Percentiles rank a stretch among this genome's conserved stretches.
Conservation (phyloP, 2,329 filamentous ascomycete genomes). For the Curvularia sp. region DNA sequence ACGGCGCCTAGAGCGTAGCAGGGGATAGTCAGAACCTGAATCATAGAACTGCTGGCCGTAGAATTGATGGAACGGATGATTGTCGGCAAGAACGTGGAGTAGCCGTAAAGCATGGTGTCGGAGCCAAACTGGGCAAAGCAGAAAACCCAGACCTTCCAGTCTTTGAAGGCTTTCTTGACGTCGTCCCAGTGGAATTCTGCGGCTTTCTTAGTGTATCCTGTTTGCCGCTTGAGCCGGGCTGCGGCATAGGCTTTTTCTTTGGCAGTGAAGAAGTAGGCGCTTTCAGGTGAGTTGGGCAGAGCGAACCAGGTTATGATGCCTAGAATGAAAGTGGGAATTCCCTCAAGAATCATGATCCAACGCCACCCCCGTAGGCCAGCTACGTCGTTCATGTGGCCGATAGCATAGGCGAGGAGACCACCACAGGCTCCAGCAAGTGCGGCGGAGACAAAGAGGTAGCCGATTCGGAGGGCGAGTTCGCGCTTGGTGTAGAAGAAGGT, state of each 20-base stretch:
- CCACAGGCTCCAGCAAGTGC: slow-evolving; percentile 76
- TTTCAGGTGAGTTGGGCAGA: slow-evolving; percentile 72
- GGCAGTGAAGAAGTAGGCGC: slow-evolving; percentile 65
- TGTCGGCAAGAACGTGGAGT: slow-evolving; percentile 78
- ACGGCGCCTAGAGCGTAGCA: slow-evolving; percentile 77
- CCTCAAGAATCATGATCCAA: slow-evolving; percentile 72
- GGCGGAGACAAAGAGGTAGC: slow-evolving; percentile 74
- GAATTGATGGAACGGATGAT: slow-evolving; percentile 75
- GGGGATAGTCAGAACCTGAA: slow-evolving; percentile 79
- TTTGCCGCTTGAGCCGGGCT: slow-evolving; percentile 59
- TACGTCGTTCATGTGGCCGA: slow-evolving; percentile 74
- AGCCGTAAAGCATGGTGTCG: slow-evolving; percentile 81
- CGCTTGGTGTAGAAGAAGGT: slow-evolving; percentile 79
- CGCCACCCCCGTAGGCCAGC: slow-evolving; percentile 72
- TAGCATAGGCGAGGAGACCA: slow-evolving; percentile 75
- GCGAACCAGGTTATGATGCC: slow-evolving; percentile 64
- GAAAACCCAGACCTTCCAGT: slow-evolving; percentile 80
- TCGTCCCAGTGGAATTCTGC: slow-evolving; percentile 67
- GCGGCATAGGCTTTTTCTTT: slow-evolving; percentile 67
- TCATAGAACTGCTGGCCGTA: slow-evolving; percentile 66
- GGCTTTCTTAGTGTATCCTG: slow-evolving; percentile 57
- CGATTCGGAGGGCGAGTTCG: slow-evolving; percentile 75
- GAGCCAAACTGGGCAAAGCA: slow-evolving; percentile 73
- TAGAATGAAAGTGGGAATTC: slow-evolving; percentile 62
- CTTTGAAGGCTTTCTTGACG: slow-evolving; percentile 70